A percentile compares a stretch with the other conserved stretches of the same genome.
phyloP scores from a whole-genome alignment of 768 basidiomycete species.

The Coprinopsis sp. region DNA sequence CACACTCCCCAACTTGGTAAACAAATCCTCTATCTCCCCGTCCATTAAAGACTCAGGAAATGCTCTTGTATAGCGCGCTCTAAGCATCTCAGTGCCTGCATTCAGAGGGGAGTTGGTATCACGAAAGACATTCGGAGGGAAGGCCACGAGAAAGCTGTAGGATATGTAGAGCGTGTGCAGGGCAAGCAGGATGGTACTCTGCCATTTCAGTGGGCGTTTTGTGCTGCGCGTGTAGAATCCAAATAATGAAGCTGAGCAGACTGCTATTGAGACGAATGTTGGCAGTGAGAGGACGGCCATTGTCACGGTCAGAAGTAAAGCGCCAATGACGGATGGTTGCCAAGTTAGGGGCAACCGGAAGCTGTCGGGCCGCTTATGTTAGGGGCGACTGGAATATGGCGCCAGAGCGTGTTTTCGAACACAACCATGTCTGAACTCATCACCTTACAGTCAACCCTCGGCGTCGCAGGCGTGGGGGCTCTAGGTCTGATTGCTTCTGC shows the following conservation, averaged over 20 bases:
- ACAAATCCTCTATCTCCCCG: conserved; percentile 43
- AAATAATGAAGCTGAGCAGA: no score
- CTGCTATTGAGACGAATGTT: no score
- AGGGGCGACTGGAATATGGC: no score
- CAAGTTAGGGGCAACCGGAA: no score
- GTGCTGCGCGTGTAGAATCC: no score
- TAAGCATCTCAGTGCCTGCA: conserved; percentile 49
- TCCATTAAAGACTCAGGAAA: conserved; percentile 42
- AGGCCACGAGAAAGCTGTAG: conserved; percentile 39
- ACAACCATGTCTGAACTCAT: background rate
- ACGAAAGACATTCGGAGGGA: conserved; percentile 61
- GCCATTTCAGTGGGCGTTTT: no score
- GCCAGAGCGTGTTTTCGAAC: no score
- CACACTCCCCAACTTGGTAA: conserved; percentile 51
- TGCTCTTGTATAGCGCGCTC: conserved; percentile 34
- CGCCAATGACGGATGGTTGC: no score
- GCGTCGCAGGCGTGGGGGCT: conserved; percentile 39
- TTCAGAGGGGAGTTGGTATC: conserved; percentile 51
- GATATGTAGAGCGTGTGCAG: conserved; percentile 49
- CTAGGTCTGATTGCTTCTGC: conserved; percentile 48
- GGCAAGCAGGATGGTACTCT: conserved; percentile 36
- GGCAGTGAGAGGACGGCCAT: no score
- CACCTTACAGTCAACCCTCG: background rate
- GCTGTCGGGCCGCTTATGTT: no score
- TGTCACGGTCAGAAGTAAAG: no score